These are phyloP conservation scores for Penicillium robsamsonii DNA, from an alignment of 495 filamentous ascomycete genomes.

Conservation along the genomic window DNA sequence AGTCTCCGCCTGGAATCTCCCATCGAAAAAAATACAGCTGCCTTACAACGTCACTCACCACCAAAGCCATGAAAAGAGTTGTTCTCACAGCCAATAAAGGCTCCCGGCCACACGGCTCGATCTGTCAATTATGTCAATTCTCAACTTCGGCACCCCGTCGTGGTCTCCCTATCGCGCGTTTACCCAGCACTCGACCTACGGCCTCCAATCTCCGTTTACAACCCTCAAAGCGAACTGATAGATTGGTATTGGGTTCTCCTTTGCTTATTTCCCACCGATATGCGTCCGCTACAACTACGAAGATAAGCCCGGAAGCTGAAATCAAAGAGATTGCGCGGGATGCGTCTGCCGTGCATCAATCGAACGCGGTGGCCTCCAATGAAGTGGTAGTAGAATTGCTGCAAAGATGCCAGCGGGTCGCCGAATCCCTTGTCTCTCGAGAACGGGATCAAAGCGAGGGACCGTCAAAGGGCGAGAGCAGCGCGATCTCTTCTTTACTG, in stretches of 20 bases:
- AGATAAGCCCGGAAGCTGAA: slow-evolving; percentile 12
- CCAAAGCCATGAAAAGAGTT: slow-evolving; percentile 36
- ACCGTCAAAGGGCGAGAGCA: slow-evolving; percentile 24
- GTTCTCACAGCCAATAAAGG: slow-evolving; percentile 29
- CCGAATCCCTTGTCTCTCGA: slow-evolving; percentile 33
- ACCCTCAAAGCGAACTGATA: slow-evolving; percentile 13
- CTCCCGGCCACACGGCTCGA: slow-evolving; percentile 21
- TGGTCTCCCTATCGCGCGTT: slow-evolving; percentile 24
- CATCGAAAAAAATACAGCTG: slow-evolving; percentile 23
- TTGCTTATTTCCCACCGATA: slow-evolving; percentile 9
- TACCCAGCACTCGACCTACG: slow-evolving; percentile 7
- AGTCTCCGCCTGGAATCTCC: slow-evolving; percentile 31
- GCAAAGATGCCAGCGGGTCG: slow-evolving; percentile 44
- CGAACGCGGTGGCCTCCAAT: slow-evolving; percentile 40
- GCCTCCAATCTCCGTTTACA: slow-evolving; percentile 19
- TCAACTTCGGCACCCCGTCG: slow-evolving; percentile 24
- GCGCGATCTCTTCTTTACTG: slow-evolving; percentile 51
- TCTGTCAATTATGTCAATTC: slow-evolving; percentile 44
- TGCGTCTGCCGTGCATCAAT: slow-evolving; percentile 28
- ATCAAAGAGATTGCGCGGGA: slow-evolving; percentile 31
- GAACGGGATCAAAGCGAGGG: slow-evolving; percentile 26
- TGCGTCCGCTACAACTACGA: slow-evolving; percentile 15
- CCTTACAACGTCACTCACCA: slow-evolving; percentile 10
- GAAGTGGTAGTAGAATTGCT: slow-evolving; percentile 41
- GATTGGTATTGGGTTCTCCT: slow-evolving; percentile 2